These are phyloP conservation scores for Scheffersomyces cryptocercus DNA, from an alignment of 1,139 yeast genomes.

Conservation along the genomic window DNA sequence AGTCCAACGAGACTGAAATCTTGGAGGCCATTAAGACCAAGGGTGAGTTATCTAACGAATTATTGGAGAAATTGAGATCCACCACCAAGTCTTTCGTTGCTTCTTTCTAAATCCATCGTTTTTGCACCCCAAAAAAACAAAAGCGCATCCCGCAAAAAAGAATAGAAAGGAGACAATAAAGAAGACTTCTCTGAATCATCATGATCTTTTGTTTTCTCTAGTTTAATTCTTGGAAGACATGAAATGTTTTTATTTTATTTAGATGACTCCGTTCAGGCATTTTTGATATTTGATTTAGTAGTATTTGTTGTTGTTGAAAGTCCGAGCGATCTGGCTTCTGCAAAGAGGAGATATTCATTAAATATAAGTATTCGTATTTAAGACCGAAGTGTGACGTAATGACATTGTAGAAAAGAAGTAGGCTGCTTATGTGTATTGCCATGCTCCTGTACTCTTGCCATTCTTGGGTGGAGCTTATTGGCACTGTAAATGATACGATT, in stretches of 20 bases:
- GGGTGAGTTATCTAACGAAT: constrained; percentile 91
- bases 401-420: no score
- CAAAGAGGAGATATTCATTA: no score
- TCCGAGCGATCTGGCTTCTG: no score
- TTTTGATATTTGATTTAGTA: not conserved
- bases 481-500: no score
- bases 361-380: no score
- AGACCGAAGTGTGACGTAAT: no score
- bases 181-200: constrained; percentile 9
- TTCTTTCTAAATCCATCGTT: constrained; percentile 54
- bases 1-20: constrained; percentile 85
- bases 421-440: no score
- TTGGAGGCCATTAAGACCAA: constrained; percentile 79
- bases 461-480: no score
- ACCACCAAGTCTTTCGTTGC: constrained; percentile 92
- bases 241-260: constrained; percentile 3
- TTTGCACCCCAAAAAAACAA: constrained; percentile 10
- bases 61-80: constrained; percentile 82
- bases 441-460: no score
- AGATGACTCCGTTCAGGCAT: constrained; percentile 1
- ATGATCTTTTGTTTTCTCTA: not conserved
- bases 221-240: constrained; percentile 1
- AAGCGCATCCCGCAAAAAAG: constrained; percentile 1
- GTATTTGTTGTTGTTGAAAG: not conserved
- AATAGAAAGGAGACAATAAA: not conserved